Evolutionary conservation across 495 filamentous ascomycete genomes (phyloP).

Genomic region (Daldinia bambusicola): DNA sequence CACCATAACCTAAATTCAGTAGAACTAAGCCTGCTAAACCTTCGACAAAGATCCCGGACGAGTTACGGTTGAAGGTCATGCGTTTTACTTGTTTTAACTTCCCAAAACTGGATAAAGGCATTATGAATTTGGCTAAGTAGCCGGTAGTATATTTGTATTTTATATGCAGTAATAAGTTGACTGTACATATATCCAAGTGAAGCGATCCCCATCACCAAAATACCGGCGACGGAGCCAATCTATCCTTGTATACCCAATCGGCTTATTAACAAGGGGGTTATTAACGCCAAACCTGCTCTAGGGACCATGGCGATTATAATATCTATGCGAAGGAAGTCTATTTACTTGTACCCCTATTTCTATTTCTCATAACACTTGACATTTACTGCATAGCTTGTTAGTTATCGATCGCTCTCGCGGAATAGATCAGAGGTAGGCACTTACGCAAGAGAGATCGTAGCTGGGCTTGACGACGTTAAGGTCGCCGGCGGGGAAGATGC

Average conservation of each 20-base stretch:
- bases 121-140: not conserved
- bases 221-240: slow-evolving; percentile 1
- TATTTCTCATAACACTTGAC: not conserved
- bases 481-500: slow-evolving; percentile 55
- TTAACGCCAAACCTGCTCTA: slow-evolving; percentile 26
- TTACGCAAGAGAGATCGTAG: slow-evolving; percentile 65
- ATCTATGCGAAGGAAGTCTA: slow-evolving; percentile 32
- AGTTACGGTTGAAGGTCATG: too few relatives aligned
- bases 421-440: too few relatives aligned
- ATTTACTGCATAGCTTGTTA: slow-evolving; percentile 22
- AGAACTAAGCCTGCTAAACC: too few relatives aligned
- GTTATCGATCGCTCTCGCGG: too few relatives aligned
- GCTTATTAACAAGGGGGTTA: slow-evolving; percentile 13
- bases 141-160: not conserved
- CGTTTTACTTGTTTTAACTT: too few relatives aligned
- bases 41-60: too few relatives aligned
- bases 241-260: slow-evolving; percentile 28
- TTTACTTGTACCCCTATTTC: not conserved
- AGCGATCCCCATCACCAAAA: not conserved
- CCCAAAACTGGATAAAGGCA: not conserved
- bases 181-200: slow-evolving; percentile 10
- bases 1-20: too few relatives aligned
- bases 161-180: not conserved
- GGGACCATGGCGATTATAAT: slow-evolving; percentile 12
- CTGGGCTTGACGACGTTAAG: slow-evolving; percentile 57